phyloP scores from a whole-genome alignment of 768 basidiomycete species.

The Gymnopilus junonius region DNA sequence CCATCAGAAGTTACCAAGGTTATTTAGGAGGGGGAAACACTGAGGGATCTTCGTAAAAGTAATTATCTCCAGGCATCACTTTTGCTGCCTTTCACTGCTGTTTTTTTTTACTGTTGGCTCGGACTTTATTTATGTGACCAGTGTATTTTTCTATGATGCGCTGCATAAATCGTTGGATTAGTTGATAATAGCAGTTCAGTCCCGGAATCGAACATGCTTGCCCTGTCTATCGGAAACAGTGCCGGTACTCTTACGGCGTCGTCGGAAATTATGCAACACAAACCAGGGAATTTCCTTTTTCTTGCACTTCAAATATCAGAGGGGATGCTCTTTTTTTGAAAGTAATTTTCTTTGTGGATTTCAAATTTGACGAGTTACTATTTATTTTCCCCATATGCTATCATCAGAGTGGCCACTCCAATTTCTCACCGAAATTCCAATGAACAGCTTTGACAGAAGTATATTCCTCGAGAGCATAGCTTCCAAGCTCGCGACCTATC shows the following conservation, averaged over 20 bases:
- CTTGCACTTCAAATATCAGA: background rate
- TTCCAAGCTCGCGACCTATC: conserved; percentile 85
- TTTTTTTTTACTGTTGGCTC: background rate
- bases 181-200: background rate
- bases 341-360: background rate
- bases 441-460: conserved; percentile 83
- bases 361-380: background rate
- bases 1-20: background rate
- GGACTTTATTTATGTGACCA: background rate
- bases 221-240: background rate
- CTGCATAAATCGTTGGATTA: background rate
- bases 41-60: background rate
- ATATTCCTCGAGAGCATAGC: conserved; percentile 84
- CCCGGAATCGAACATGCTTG: background rate
- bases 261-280: background rate
- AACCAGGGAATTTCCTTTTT: background rate
- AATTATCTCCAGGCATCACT: background rate
- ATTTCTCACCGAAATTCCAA: conserved; percentile 85
- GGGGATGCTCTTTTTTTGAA: background rate
- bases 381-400: background rate
- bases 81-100: background rate
- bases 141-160: background rate
- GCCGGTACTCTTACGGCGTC: background rate
- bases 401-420: conserved; percentile 75
- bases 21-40: background rate